These are phyloP conservation scores for Rhododendron griersonianum DNA, from an alignment of 148 eudicot species.

Conservation along the genomic window DNA sequence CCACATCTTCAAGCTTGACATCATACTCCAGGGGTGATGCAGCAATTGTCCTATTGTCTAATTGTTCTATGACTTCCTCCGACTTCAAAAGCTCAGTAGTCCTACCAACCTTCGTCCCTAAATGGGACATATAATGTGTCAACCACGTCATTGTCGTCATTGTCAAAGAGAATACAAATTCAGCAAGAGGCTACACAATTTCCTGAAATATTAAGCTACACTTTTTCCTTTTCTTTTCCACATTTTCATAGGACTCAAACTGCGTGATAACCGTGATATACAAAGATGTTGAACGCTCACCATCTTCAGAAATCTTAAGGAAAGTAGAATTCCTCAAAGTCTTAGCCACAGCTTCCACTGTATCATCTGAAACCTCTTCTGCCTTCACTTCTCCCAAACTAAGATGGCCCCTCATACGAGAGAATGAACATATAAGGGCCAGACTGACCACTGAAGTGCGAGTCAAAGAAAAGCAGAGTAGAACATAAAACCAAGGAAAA, in stretches of 20 bases:
- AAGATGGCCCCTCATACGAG: slow-evolving; percentile 75
- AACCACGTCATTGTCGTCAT: not conserved
- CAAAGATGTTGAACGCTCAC: slow-evolving; percentile 27
- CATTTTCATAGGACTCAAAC: not conserved
- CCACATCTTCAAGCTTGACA: slow-evolving; percentile 80
- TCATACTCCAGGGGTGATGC: slow-evolving; percentile 82
- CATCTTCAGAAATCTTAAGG: slow-evolving; percentile 82
- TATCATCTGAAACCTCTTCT: slow-evolving; percentile 68
- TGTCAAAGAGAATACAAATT: not conserved
- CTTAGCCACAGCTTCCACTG: slow-evolving; percentile 68
- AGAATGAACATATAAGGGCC: slow-evolving; percentile 85
- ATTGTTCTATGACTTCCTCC: slow-evolving; percentile 79
- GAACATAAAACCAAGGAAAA: not conserved
- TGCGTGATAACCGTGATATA: not conserved
- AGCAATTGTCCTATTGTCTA: slow-evolving; percentile 80
- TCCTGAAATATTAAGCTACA: not conserved
- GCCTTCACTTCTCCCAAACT: slow-evolving; percentile 63
- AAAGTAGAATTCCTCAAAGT: slow-evolving; percentile 60
- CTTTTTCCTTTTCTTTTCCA: not conserved
- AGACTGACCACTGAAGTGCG: slow-evolving; percentile 66
- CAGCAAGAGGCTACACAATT: not conserved
- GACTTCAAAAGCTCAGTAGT: slow-evolving; percentile 49
- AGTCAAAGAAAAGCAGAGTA: slow-evolving; percentile 48
- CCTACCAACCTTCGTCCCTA: slow-evolving; percentile 88
- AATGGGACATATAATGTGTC: slow-evolving; percentile 7